phyloP scores from a whole-genome alignment of 2,329 filamentous ascomycete genomes.

The Neocatenulostroma microsporum region DNA sequence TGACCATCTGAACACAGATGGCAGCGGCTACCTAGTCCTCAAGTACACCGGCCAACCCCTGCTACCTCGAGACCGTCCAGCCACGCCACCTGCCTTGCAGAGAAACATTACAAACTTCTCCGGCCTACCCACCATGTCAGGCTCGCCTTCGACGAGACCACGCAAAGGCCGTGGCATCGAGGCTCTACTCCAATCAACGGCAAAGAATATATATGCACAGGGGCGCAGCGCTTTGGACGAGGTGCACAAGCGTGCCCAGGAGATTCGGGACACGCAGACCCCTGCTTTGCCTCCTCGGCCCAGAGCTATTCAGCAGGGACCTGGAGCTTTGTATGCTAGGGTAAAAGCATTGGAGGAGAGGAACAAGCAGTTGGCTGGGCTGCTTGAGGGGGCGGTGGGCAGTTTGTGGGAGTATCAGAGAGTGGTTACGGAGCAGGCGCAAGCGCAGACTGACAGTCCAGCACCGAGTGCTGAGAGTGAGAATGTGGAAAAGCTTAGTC shows the following conservation, averaged over 20 bases:
- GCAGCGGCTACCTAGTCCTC: slow-evolving; percentile 58
- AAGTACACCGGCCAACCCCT: slow-evolving; percentile 56
- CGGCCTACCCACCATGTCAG: slow-evolving; percentile 10
- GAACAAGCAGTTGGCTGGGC: slow-evolving; percentile 57
- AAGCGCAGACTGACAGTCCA: slow-evolving; percentile 24
- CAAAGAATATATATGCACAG: slow-evolving; percentile 63
- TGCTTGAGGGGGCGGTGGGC: slow-evolving; percentile 60
- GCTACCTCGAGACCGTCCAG: slow-evolving; percentile 22
- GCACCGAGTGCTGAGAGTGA: slow-evolving; percentile 23
- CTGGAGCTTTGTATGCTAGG: slow-evolving; percentile 8
- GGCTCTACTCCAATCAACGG: slow-evolving; percentile 65
- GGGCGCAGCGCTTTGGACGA: slow-evolving; percentile 74
- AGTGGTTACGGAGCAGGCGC: slow-evolving; percentile 35
- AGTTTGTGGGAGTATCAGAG: slow-evolving; percentile 55
- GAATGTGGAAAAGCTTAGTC: slow-evolving; percentile 35
- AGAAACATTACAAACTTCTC: slow-evolving; percentile 29
- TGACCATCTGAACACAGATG: slow-evolving; percentile 54
- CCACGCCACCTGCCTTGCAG: slow-evolving; percentile 27
- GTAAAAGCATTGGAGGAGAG: slow-evolving; percentile 53
- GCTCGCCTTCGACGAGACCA: slow-evolving; percentile 14
- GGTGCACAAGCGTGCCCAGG: slow-evolving; percentile 66
- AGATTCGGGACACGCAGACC: slow-evolving; percentile 46
- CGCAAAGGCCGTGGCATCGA: slow-evolving; percentile 62
- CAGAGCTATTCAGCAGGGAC: background rate
- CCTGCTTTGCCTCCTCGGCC: slow-evolving; percentile 34